These are phyloP conservation scores for Blastocystis sp. DNA, from an alignment of 352 stramenopile genomes.

Conservation along the genomic window DNA sequence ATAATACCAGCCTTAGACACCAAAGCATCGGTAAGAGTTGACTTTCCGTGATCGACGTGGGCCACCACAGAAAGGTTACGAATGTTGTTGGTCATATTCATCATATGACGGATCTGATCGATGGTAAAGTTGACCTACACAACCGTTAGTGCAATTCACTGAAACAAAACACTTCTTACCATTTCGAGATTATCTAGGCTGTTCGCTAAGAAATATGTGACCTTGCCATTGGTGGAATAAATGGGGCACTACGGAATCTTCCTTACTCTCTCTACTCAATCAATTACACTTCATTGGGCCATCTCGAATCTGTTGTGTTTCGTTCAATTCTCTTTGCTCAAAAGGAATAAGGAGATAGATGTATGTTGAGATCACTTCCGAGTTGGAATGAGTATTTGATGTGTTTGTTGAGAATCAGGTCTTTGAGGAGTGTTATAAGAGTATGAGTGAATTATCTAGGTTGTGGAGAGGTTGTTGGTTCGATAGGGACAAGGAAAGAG, in stretches of 20 bases:
- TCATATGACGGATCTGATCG: conserved; percentile 90
- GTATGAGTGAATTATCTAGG: too few species aligned
- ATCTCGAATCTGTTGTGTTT: too few species aligned
- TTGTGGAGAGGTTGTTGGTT: too few species aligned
- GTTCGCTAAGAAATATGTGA: not conserved
- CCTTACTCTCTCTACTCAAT: too few species aligned
- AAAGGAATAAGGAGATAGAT: too few species aligned
- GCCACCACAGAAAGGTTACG: conserved; percentile 99
- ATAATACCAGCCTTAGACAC: conserved; percentile 99
- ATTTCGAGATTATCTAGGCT: not conserved
- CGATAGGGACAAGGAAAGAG: too few species aligned
- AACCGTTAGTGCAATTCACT: not conserved
- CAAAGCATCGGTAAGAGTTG: conserved; percentile 94
- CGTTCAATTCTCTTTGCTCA: too few species aligned
- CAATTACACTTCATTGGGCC: too few species aligned
- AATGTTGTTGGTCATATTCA: conserved; percentile 99
- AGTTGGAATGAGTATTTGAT: too few species aligned
- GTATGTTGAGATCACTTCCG: too few species aligned
- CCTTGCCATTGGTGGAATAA: not conserved
- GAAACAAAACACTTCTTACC: not conserved
- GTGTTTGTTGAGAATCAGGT: too few species aligned
- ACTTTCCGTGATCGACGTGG: conserved; percentile 99
- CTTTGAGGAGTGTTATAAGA: too few species aligned
- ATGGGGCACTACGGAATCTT: not conserved
- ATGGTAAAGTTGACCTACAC: conserved; percentile 97